Conservation (phyloP, 805 yeast species). For the Pichia exigua region DNA sequence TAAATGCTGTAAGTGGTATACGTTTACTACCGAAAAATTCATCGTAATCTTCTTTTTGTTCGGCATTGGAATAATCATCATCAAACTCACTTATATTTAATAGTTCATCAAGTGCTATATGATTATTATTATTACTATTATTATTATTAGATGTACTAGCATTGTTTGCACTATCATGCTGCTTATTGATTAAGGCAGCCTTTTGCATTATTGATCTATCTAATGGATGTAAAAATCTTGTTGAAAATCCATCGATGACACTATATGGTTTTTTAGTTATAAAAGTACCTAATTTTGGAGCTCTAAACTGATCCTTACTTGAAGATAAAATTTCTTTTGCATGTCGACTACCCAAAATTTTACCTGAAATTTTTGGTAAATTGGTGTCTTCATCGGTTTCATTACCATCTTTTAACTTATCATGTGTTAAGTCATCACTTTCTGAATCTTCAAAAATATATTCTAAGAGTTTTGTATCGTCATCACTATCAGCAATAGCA, state of each 20-base stretch:
- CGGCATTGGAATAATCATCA: constrained; percentile 29
- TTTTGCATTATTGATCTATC: constrained; percentile 21
- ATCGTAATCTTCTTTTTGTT: constrained; percentile 5
- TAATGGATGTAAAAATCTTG: constrained; percentile 63
- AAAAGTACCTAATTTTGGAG: constrained; percentile 93
- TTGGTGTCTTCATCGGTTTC: constrained; percentile 91
- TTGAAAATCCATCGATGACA: constrained; percentile 88
- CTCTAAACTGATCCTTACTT: constrained; percentile 74
- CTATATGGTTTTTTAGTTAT: constrained; percentile 78
- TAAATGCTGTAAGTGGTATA: constrained; percentile 83
- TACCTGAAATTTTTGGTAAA: constrained; percentile 61
- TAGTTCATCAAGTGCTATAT: constrained; percentile 58
- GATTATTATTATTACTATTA: background rate
- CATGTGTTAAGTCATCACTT: constrained; percentile 17
- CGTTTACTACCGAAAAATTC: constrained; percentile 29
- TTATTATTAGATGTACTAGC: constrained; percentile 9
- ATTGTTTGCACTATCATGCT: background rate
- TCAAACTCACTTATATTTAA: constrained; percentile 84
- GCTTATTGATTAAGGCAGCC: constrained; percentile 10
- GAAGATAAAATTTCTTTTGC: constrained; percentile 91
- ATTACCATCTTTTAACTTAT: constrained; percentile 54
- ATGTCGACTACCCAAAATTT: constrained; percentile 66
- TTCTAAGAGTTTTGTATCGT: constrained; percentile 67
- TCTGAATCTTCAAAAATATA: constrained; percentile 45
- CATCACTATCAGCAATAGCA: constrained; percentile 13